Conservation (phyloP, 352 stramenopile genomes). For the Globisporangium viniferum region DNA sequence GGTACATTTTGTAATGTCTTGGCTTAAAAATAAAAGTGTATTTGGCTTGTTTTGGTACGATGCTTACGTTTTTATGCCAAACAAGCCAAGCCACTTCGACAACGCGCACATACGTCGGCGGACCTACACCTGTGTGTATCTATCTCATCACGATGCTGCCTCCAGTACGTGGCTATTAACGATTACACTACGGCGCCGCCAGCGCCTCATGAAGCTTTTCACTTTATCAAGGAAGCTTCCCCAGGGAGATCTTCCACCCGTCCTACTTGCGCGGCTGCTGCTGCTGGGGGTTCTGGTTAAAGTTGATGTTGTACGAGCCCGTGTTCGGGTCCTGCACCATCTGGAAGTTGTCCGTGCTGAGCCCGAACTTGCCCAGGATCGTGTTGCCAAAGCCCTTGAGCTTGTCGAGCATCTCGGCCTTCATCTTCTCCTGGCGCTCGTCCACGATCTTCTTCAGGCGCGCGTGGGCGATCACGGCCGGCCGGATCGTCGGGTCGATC, state of each 20-base stretch:
- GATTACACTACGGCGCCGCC: not conserved
- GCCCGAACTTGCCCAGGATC: constrained; percentile 98
- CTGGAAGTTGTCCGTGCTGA: constrained; percentile 99
- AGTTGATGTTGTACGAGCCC: constrained; percentile 98
- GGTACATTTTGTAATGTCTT: not conserved
- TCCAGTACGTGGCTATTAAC: not conserved
- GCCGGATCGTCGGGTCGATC: constrained; percentile 85
- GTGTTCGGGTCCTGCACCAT: constrained; percentile 96
- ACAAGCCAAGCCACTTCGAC: too few species aligned
- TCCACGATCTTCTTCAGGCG: constrained; percentile 90
- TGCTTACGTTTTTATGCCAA: too few species aligned
- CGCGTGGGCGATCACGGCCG: constrained; percentile 50
- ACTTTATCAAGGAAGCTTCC: too few species aligned
- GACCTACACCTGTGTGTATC: too few species aligned
- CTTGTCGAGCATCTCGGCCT: constrained; percentile 96
- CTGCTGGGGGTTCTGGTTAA: constrained; percentile 56
- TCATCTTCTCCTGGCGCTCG: constrained; percentile 97
- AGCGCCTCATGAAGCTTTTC: too few species aligned
- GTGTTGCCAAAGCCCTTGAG: constrained; percentile 99
- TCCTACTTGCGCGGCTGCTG: constrained; percentile 8
- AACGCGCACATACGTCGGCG: too few species aligned
- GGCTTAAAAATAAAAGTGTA: too few species aligned
- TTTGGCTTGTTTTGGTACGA: too few species aligned
- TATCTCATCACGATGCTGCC: not conserved
- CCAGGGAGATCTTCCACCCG: too few species aligned